These are phyloP conservation scores for Ophiorrhiza pumila DNA, from an alignment of 257 asterid genomes.

Conservation along the genomic window DNA sequence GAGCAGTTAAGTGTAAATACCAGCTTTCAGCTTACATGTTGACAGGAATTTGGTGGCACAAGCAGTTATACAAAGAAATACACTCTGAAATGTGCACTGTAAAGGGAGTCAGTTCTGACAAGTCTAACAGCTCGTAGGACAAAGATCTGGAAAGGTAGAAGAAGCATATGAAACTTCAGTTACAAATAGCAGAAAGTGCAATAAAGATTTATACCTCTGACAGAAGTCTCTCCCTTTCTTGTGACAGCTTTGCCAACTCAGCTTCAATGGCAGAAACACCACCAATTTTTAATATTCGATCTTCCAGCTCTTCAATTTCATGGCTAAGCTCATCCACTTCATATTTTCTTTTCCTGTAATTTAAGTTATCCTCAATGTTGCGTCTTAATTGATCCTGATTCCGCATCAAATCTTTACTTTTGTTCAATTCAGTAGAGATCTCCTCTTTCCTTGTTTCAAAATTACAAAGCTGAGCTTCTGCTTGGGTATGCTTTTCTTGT, in stretches of 20 bases:
- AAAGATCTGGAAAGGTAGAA: background rate
- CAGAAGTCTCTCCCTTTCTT: conserved; percentile 79
- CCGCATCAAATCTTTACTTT: conserved; percentile 44
- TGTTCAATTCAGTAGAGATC: conserved; percentile 48
- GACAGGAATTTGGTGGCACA: background rate
- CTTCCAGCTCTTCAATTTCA: conserved; percentile 83
- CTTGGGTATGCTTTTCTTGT: conserved; percentile 58
- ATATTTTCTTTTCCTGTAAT: conserved; percentile 68
- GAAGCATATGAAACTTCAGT: background rate
- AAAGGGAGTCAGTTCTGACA: background rate
- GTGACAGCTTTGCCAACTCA: conserved; percentile 52
- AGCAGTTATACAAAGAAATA: background rate
- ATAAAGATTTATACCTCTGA: conserved; percentile 61
- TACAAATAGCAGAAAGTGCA: background rate
- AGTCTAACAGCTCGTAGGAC: background rate
- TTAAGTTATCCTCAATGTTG: conserved; percentile 73
- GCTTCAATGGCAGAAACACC: conserved; percentile 65
- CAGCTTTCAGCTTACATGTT: background rate
- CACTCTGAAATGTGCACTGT: background rate
- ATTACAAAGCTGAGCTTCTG: conserved; percentile 47
- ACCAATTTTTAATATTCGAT: conserved; percentile 52
- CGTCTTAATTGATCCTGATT: conserved; percentile 61
- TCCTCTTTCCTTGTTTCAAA: conserved; percentile 54
- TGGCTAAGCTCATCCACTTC: conserved; percentile 58
- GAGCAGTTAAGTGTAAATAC: background rate